Evolutionary conservation across 2,329 filamentous ascomycete genomes (phyloP).

Genomic region (Botryosphaeria agaves): DNA sequence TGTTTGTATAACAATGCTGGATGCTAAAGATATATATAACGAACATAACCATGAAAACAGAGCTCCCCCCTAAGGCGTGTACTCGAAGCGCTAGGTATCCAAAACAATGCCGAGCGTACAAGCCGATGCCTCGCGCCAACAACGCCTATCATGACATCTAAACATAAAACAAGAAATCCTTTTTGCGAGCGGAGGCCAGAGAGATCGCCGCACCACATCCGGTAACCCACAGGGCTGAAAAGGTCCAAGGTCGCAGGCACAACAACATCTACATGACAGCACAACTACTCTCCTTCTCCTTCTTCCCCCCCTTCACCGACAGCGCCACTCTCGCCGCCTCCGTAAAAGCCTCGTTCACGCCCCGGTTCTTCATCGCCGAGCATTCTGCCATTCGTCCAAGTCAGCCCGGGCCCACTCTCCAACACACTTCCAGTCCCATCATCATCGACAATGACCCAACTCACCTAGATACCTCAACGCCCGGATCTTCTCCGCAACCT

Average conservation of each 20-base stretch:
- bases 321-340: constrained; percentile 91
- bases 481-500: constrained; percentile 79
- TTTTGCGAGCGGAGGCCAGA: too few relatives aligned
- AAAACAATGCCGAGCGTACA: too few relatives aligned
- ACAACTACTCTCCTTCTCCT: constrained; percentile 27
- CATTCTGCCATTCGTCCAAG: constrained; percentile 45
- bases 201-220: too few relatives aligned
- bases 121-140: too few relatives aligned
- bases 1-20: too few relatives aligned
- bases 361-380: constrained; percentile 94
- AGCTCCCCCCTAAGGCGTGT: too few relatives aligned
- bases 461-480: constrained; percentile 76
- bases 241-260: neutral
- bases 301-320: constrained; percentile 30
- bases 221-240: too few relatives aligned
- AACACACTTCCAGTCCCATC: neutral
- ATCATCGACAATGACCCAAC: constrained; percentile 7
- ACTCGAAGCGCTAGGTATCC: too few relatives aligned
- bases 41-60: too few relatives aligned
- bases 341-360: constrained; percentile 96
- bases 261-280: constrained; percentile 18
- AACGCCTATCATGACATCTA: too few relatives aligned
- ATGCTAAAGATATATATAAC: too few relatives aligned
- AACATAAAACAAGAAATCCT: too few relatives aligned
- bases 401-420: constrained; percentile 1